Evolutionary conservation across 2,329 filamentous ascomycete genomes (phyloP).

Genomic region (Paecilomyces dactylethromorphus): DNA sequence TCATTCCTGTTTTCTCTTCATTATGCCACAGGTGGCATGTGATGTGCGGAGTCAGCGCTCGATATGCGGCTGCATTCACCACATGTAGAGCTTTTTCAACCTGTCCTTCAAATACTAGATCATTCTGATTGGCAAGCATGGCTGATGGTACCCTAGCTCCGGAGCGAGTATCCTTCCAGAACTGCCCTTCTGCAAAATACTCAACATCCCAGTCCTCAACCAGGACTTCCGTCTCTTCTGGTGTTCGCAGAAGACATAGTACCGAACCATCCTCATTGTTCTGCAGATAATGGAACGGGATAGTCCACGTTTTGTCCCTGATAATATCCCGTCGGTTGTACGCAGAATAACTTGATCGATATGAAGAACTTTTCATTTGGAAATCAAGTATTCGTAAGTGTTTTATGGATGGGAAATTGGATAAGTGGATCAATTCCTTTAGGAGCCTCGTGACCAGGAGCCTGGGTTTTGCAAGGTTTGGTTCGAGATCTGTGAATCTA

Average conservation of each 20-base stretch:
- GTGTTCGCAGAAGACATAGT: not conserved
- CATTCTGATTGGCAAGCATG: not conserved
- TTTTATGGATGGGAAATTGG: not conserved
- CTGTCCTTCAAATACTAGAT: not conserved
- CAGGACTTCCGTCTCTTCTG: not conserved
- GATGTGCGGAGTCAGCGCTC: not conserved
- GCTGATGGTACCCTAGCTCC: not conserved
- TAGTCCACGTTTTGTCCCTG: not conserved
- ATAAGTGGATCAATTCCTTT: not conserved
- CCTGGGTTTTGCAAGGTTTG: not conserved
- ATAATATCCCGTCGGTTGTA: not conserved
- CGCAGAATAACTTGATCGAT: not conserved
- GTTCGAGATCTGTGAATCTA: not conserved
- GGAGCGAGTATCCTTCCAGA: not conserved
- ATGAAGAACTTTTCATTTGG: not conserved
- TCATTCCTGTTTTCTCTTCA: not conserved
- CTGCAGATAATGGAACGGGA: not conserved
- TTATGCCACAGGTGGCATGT: not conserved
- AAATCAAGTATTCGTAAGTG: not conserved
- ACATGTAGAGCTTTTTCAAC: not conserved
- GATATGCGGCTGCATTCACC: not conserved
- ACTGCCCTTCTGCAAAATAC: not conserved
- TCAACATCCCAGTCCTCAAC: not conserved
- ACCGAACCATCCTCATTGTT: not conserved
- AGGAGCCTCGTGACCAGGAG: not conserved